phyloP scores from a whole-genome alignment of 2,329 filamentous ascomycete species.

The Periconia sp. region DNA sequence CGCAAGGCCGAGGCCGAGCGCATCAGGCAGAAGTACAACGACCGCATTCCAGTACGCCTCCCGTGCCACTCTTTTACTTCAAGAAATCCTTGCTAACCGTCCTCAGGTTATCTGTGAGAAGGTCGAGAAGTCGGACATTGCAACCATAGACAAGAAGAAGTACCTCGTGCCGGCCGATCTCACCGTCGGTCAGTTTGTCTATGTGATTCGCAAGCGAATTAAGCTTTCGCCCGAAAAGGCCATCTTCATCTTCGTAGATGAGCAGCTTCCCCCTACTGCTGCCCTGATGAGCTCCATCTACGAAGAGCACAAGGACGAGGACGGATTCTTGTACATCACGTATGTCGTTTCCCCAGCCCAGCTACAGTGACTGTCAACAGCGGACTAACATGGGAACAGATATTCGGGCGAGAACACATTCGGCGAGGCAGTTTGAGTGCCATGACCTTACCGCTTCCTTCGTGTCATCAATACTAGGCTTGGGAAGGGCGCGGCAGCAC shows the following conservation, averaged over 20 bases:
- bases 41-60: conserved; percentile 89
- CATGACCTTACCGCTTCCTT: not conserved
- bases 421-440: conserved; percentile 55
- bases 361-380: not conserved
- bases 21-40: conserved; percentile 97
- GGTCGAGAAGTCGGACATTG: conserved; percentile 98
- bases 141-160: conserved; percentile 99
- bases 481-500: not conserved
- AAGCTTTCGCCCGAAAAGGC: conserved; percentile 99
- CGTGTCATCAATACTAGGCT: not conserved
- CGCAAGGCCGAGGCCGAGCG: conserved; percentile 99
- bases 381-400: conserved; percentile 45
- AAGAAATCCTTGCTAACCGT: conserved; percentile 21
- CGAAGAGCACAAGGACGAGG: conserved; percentile 93
- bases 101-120: conserved; percentile 96
- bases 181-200: conserved; percentile 99
- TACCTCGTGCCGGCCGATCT: conserved; percentile 97
- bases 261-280: conserved; percentile 93
- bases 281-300: conserved; percentile 99
- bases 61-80: conserved; percentile 5
- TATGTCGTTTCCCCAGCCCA: conserved; percentile 50
- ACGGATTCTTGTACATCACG: conserved; percentile 97
- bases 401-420: conserved; percentile 99
- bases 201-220: conserved; percentile 99
- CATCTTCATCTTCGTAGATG: conserved; percentile 99